Conservation (phyloP, 345 rosid genomes). For the Salix viminalis region DNA sequence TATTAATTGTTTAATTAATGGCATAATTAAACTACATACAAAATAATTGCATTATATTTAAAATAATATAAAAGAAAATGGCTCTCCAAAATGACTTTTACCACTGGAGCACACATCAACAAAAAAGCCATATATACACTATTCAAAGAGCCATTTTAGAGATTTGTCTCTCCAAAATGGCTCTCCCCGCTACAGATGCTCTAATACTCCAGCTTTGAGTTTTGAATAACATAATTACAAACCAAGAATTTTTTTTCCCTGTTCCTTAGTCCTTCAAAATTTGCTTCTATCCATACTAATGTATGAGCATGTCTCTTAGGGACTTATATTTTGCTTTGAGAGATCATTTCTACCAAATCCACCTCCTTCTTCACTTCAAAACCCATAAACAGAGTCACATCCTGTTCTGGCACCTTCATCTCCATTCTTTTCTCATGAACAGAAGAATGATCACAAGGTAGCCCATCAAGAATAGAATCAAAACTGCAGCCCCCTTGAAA, state of each 20-base stretch:
- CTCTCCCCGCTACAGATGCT: too few relatives aligned
- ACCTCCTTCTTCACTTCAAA: constrained; percentile 40
- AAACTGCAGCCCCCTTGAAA: constrained; percentile 57
- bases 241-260: background rate
- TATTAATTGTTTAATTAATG: too few relatives aligned
- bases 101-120: too few relatives aligned
- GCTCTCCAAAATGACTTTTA: too few relatives aligned
- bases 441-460: constrained; percentile 25
- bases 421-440: constrained; percentile 25
- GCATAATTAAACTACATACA: too few relatives aligned
- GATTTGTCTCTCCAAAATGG: too few relatives aligned
- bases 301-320: background rate
- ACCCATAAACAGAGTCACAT: constrained; percentile 15
- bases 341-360: constrained; percentile 62
- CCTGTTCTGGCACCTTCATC: constrained; percentile 17
- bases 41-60: too few relatives aligned
- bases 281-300: background rate
- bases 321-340: constrained; percentile 20
- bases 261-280: background rate
- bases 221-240: background rate
- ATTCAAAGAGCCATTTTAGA: too few relatives aligned
- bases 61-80: too few relatives aligned
- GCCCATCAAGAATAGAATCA: constrained; percentile 64
- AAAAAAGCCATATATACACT: too few relatives aligned
- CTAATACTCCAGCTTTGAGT: too few relatives aligned